These are phyloP conservation scores for Salvia splendens DNA, from an alignment of 257 asterid species.

Conservation along the genomic window DNA sequence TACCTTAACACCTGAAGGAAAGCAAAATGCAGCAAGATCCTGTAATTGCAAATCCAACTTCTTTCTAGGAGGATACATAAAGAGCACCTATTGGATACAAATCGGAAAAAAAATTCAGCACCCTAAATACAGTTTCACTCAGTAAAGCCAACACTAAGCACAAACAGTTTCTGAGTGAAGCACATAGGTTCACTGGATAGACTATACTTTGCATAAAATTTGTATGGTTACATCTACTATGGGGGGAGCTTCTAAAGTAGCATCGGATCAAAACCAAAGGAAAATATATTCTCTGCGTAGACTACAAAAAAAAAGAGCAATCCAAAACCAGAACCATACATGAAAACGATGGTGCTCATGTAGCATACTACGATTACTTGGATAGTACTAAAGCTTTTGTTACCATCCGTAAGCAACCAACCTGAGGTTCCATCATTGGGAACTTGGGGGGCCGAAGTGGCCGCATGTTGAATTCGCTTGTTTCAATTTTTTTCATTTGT, in stretches of 20 bases:
- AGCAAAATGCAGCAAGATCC: slow-evolving; percentile 90
- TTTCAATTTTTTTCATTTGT: slow-evolving; percentile 49
- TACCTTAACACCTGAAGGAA: slow-evolving; percentile 89
- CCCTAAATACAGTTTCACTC: slow-evolving; percentile 5
- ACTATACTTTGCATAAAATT: slow-evolving; percentile 15
- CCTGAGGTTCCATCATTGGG: slow-evolving; percentile 87
- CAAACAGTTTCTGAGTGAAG: slow-evolving; percentile 8
- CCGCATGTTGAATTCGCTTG: slow-evolving; percentile 39
- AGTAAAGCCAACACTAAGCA: background rate
- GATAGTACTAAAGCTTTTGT: background rate
- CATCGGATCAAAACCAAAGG: slow-evolving; percentile 16
- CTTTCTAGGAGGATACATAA: slow-evolving; percentile 81
- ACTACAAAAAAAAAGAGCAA: slow-evolving; percentile 6
- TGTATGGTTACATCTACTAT: slow-evolving; percentile 10
- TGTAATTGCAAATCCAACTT: slow-evolving; percentile 58
- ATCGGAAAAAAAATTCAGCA: slow-evolving; percentile 17
- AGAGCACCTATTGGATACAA: slow-evolving; percentile 58
- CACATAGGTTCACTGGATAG: slow-evolving; percentile 16
- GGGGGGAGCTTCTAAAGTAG: slow-evolving; percentile 10
- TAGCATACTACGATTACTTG: slow-evolving; percentile 17
- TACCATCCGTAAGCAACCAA: slow-evolving; percentile 39
- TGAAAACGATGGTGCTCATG: slow-evolving; percentile 14
- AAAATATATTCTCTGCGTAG: background rate
- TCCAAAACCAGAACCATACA: slow-evolving; percentile 6
- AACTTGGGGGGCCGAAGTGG: slow-evolving; percentile 50